Evolutionary conservation across 192 early-diverging fungal species (phyloP).

Genomic region (Backusella parvicylindrica): DNA sequence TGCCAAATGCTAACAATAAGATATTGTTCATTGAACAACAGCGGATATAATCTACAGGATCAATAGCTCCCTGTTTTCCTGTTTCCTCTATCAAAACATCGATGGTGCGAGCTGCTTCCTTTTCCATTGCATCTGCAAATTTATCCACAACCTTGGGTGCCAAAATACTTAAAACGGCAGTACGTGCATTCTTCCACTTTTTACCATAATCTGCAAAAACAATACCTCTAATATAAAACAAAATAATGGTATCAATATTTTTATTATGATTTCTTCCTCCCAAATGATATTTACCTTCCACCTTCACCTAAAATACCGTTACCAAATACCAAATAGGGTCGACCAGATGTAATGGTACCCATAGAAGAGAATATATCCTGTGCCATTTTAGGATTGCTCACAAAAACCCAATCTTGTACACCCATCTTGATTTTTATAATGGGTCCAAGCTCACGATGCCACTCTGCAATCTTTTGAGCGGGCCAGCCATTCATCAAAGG

Average conservation of each 20-base stretch:
- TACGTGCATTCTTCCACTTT: conserved; percentile 2
- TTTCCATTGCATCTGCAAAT: neutral
- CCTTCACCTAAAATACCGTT: conserved; percentile 2
- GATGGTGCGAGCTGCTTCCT: neutral
- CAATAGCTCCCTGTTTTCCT: neutral
- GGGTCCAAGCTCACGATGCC: neutral
- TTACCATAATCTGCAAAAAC: neutral
- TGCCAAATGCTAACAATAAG: neutral
- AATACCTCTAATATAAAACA: conserved; percentile 7
- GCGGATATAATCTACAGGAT: neutral
- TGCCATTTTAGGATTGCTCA: conserved; percentile 4
- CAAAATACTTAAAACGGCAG: neutral
- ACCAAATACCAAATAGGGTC: neutral
- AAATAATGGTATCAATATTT: too few relatives aligned
- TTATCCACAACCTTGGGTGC: neutral
- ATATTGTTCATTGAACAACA: neutral
- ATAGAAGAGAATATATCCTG: neutral
- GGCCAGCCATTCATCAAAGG: neutral
- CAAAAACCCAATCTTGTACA: conserved; percentile 10
- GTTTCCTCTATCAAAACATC: neutral
- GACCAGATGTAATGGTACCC: neutral
- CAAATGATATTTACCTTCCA: conserved; percentile 2
- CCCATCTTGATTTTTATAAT: conserved; percentile 4
- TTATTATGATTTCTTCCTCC: too few relatives aligned
- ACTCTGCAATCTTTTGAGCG: conserved; percentile 1